These are phyloP conservation scores for Schizophyllum commune DNA, from an alignment of 1,284 basidiomycete genomes.

Conservation along the genomic window DNA sequence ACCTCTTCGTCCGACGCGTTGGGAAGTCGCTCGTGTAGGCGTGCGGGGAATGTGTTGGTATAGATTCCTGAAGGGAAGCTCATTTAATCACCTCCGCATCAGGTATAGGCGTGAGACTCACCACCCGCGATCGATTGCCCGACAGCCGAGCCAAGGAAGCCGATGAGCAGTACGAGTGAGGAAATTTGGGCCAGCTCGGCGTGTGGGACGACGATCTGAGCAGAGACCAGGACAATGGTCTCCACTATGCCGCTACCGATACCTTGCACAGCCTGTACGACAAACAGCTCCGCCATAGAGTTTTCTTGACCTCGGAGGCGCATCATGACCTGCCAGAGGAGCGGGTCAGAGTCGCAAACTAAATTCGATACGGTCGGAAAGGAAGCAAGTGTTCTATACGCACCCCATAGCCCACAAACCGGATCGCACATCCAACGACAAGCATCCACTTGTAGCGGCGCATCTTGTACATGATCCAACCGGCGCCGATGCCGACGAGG, in stretches of 20 bases:
- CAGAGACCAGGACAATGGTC: constrained; percentile 3
- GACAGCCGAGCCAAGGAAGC: constrained; percentile 5
- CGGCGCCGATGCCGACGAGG: constrained; percentile 2
- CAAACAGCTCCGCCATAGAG: constrained; percentile 7
- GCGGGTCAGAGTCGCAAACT: too few species aligned
- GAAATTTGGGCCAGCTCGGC: constrained; percentile 5
- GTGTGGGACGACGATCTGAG: constrained; percentile 5
- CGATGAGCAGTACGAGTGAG: constrained; percentile 1
- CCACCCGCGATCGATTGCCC: constrained; percentile 6
- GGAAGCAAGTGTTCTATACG: neutral
- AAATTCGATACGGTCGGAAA: too few species aligned
- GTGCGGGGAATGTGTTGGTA: neutral
- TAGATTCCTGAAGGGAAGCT: neutral
- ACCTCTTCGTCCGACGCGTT: neutral
- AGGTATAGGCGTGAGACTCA: too few species aligned
- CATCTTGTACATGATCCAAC: constrained; percentile 6
- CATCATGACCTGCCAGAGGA: constrained; percentile 3
- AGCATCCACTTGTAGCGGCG: constrained; percentile 4
- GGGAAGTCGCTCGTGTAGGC: constrained; percentile 1
- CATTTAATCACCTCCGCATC: too few species aligned
- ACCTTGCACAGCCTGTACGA: constrained; percentile 5
- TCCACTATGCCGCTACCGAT: constrained; percentile 5
- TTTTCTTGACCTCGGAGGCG: constrained; percentile 3
- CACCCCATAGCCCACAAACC: constrained; percentile 7
- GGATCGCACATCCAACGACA: neutral